Evolutionary conservation across 129 eudicot species (phyloP).

Genomic region (Logfia minima): DNA sequence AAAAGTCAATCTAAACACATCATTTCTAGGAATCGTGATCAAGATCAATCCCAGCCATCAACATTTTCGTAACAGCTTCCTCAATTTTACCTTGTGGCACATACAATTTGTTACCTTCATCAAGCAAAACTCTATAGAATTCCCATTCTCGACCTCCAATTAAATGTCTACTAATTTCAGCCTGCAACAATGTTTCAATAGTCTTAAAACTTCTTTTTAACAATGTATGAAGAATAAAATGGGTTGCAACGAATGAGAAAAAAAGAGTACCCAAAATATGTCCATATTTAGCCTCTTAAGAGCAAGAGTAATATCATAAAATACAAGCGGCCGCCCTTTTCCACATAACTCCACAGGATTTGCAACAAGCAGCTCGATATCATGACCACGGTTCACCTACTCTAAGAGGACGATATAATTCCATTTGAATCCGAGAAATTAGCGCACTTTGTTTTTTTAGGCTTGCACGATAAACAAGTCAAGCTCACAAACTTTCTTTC

Average conservation of each 20-base stretch:
- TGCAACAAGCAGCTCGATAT: constrained; percentile 71
- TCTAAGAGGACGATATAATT: constrained; percentile 55
- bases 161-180: constrained; percentile 64
- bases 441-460: constrained; percentile 48
- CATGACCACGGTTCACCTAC: constrained; percentile 84
- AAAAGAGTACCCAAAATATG: constrained; percentile 61
- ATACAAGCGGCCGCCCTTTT: constrained; percentile 64
- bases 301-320: constrained; percentile 27
- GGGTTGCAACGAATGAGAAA: not conserved
- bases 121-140: constrained; percentile 71
- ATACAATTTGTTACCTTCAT: constrained; percentile 53
- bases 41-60: constrained; percentile 59
- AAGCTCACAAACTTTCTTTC: constrained; percentile 52
- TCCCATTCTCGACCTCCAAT: constrained; percentile 84
- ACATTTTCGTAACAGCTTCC: constrained; percentile 64
- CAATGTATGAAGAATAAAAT: not conserved
- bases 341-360: constrained; percentile 89
- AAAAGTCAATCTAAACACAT: not conserved
- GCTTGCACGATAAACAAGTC: constrained; percentile 75
- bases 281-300: constrained; percentile 47
- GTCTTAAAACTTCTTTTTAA: not conserved
- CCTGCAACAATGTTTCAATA: constrained; percentile 39
- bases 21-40: not conserved
- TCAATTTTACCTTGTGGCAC: constrained; percentile 50
- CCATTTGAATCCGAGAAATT: constrained; percentile 58